These are phyloP conservation scores for Aristolochia contorta DNA, from an alignment of 164 flowering plant species.

Conservation along the genomic window DNA sequence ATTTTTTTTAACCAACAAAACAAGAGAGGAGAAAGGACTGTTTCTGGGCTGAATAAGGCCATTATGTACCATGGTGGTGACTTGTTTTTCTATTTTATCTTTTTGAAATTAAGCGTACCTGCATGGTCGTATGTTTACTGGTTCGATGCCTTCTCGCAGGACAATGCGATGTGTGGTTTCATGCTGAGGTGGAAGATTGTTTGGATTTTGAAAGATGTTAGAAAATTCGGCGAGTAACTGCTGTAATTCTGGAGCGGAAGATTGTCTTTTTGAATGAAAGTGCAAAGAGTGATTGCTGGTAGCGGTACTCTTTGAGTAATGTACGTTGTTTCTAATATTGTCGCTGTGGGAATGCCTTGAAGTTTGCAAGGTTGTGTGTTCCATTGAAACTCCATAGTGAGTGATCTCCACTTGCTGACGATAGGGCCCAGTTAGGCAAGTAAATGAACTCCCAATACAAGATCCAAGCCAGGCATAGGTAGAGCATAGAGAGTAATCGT, in stretches of 20 bases:
- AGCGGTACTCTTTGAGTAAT: too few species aligned
- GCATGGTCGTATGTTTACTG: too few species aligned
- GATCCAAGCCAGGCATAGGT: background rate
- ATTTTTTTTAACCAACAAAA: background rate
- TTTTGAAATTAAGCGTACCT: constrained; percentile 1
- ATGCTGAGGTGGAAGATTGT: too few species aligned
- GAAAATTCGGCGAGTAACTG: too few species aligned
- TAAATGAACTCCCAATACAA: background rate
- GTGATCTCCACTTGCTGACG: background rate
- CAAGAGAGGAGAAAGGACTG: constrained; percentile 1
- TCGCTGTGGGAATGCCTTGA: background rate
- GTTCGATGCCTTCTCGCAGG: too few species aligned
- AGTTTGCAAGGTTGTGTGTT: background rate
- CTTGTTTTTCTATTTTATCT: constrained; percentile 2
- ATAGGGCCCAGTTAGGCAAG: background rate
- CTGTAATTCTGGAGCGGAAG: too few species aligned
- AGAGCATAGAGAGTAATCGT: background rate
- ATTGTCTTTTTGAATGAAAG: too few species aligned
- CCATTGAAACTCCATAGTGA: background rate
- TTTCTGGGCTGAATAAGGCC: background rate
- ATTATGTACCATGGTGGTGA: background rate
- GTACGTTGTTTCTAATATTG: background rate
- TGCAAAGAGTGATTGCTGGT: too few species aligned
- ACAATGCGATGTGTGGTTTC: too few species aligned
- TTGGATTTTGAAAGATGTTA: too few species aligned